Conservation (phyloP, 345 rosid genomes). For the Hibiscus syriacus region DNA sequence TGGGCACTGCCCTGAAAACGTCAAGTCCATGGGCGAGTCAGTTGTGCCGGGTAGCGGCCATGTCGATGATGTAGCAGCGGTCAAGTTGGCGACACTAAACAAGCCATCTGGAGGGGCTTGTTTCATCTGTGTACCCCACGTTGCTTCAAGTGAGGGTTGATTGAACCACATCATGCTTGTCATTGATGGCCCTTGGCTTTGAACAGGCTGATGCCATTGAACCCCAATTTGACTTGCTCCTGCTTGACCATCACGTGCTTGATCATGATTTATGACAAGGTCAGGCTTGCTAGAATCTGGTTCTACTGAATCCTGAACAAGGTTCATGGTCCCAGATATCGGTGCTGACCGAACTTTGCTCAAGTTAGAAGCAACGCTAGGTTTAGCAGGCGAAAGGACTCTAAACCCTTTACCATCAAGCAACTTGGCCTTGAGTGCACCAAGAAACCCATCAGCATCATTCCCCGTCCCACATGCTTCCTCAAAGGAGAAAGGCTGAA, state of each 20-base stretch:
- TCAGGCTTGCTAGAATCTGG: not conserved
- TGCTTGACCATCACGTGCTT: constrained; percentile 1
- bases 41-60: constrained; percentile 17
- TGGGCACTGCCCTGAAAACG: constrained; percentile 14
- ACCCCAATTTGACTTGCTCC: not conserved
- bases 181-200: not conserved
- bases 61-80: constrained; percentile 10
- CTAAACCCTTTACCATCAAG: constrained; percentile 29
- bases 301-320: not conserved
- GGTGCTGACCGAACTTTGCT: not conserved
- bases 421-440: constrained; percentile 43
- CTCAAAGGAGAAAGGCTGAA: constrained; percentile 43
- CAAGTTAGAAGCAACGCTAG: not conserved
- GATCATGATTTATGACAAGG: constrained; percentile 11
- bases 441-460: constrained; percentile 39
- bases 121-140: constrained; percentile 28
- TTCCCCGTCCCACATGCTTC: constrained; percentile 30
- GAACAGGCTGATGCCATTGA: constrained; percentile 17
- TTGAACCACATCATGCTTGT: constrained; percentile 19
- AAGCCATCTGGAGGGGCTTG: constrained; percentile 11
- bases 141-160: constrained; percentile 14
- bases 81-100: not conserved
- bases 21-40: constrained; percentile 7
- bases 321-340: not conserved
- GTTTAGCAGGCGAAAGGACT: constrained; percentile 6